Base-by-base conservation (phyloP, 1,284 basidiomycete species). In the Pseudozyma hubeiensis region DNA sequence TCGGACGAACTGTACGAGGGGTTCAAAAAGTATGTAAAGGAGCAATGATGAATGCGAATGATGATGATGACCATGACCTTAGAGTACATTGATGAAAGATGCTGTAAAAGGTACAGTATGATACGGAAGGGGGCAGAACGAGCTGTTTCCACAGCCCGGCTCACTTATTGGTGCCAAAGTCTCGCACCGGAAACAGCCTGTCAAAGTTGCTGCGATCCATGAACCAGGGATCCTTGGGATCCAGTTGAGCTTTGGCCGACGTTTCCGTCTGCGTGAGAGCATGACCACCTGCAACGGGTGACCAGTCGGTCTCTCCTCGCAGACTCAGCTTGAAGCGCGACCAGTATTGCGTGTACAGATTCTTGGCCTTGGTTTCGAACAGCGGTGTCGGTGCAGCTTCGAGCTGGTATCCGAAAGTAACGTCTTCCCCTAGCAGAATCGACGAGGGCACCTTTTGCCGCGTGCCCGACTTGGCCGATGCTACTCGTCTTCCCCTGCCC, bases 201-300 rank as follows among this genome's bases (percentile, higher is more conserved):
- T 77, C 70, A 55, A 77, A 77, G 64, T 73, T 77, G 30, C 40
- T 48, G 16, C 75, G 63, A 37, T 77, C 66, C 47, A 77, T 29
- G 61, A 77, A 77, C 75, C 75, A 77, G 5, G 75, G 75, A 29
- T 77, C 70, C 29, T 77, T 73, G 41, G 57, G 41, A 30, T 70
- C 35, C 17, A 65, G 46, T 35, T 57, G 58, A 31, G 33, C 37
- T 40, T 64, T 57, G 29, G 66, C 70, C 24, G 50, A 30, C 9
- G 34, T 11, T 48, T 75, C 72, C 0, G 46, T 55, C 10, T 30
- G 31, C 6, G 66, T 50, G 33, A 75, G 51, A 1, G n/a, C 53
- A 3, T 50, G 31, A 0, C 39, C 52, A 11, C 63, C 63, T 31
- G 63, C 59, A 6, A 63, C 54, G 13, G 49, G 29, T 35, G 61